Evolutionary conservation across 345 rosid species (phyloP).

Genomic region (Cardiospermum halicacabum): DNA sequence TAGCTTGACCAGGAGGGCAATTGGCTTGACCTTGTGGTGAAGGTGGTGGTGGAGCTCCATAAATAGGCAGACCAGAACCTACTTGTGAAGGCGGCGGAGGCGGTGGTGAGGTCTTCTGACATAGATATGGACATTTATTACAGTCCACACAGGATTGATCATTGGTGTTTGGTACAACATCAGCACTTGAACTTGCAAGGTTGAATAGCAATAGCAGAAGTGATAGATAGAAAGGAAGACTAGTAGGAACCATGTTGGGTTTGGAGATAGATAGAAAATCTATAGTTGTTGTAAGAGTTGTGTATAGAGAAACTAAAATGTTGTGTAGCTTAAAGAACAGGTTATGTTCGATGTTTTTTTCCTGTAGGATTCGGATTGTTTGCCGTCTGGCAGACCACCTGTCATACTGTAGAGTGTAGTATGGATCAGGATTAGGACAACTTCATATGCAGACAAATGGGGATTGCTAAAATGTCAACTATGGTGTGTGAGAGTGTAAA

Average conservation of each 20-base stretch:
- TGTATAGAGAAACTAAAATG: too few species aligned
- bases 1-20: slow-evolving; percentile 20
- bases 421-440: slow-evolving; percentile 20
- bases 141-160: slow-evolving; percentile 19
- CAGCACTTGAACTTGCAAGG: slow-evolving; percentile 12
- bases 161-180: slow-evolving; percentile 12
- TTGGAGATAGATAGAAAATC: neutral
- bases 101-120: slow-evolving; percentile 27
- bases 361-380: slow-evolving; percentile 11
- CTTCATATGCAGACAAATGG: slow-evolving; percentile 1
- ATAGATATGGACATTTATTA: slow-evolving; percentile 26
- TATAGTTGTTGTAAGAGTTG: too few species aligned
- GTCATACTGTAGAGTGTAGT: slow-evolving; percentile 20
- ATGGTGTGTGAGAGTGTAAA: slow-evolving; percentile 1
- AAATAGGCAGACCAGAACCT: slow-evolving; percentile 9
- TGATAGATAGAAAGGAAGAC: slow-evolving; percentile 8
- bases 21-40: slow-evolving; percentile 15
- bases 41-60: slow-evolving; percentile 25
- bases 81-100: slow-evolving; percentile 24
- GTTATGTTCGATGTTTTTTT: slow-evolving; percentile 11
- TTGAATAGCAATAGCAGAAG: slow-evolving; percentile 18
- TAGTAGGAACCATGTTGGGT: slow-evolving; percentile 12
- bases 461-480: neutral
- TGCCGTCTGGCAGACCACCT: slow-evolving; percentile 52
- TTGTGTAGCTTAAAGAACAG: slow-evolving; percentile 1